Percentiles rank a stretch among this genome's conserved stretches.
Conservation (phyloP, 2,329 filamentous ascomycete genomes). For the Pseudogymnoascus destructans region DNA sequence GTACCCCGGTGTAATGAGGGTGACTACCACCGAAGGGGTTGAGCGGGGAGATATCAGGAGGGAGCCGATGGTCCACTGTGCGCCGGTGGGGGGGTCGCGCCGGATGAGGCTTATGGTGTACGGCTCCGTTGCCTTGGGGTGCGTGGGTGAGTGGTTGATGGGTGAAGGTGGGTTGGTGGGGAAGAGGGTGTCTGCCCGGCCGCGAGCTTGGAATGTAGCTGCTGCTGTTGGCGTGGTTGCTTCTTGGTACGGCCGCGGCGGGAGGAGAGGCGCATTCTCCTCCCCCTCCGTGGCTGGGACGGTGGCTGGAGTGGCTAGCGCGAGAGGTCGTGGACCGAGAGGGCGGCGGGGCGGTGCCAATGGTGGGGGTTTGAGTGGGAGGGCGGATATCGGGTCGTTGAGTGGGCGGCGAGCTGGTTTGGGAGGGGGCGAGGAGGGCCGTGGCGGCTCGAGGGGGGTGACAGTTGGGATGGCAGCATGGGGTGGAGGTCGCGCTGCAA, state of each 20-base stretch:
- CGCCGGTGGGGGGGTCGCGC: conserved; percentile 54
- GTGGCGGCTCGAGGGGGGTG: background rate
- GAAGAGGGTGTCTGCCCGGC: background rate
- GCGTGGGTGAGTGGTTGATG: background rate
- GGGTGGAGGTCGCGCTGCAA: background rate
- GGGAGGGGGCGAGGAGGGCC: background rate
- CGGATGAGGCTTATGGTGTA: conserved; percentile 46
- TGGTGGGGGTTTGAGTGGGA: background rate
- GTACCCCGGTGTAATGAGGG: conserved; percentile 25
- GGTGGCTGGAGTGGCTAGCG: background rate
- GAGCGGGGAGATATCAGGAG: background rate
- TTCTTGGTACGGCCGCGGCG: background rate
- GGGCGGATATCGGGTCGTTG: background rate
- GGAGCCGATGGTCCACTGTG: conserved; percentile 60
- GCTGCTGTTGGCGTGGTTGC: background rate
- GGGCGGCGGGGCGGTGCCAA: background rate
- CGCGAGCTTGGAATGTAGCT: background rate
- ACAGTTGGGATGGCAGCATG: background rate
- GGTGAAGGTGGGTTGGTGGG: background rate
- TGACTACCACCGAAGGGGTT: conserved; percentile 21
- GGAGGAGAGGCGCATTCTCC: background rate
- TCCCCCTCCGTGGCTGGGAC: background rate
- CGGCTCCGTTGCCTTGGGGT: background rate
- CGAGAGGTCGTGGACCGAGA: background rate
- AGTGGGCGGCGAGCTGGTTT: background rate